Evolutionary conservation across 2,329 filamentous ascomycete genomes (phyloP).

Genomic region (Exophiala sp.): DNA sequence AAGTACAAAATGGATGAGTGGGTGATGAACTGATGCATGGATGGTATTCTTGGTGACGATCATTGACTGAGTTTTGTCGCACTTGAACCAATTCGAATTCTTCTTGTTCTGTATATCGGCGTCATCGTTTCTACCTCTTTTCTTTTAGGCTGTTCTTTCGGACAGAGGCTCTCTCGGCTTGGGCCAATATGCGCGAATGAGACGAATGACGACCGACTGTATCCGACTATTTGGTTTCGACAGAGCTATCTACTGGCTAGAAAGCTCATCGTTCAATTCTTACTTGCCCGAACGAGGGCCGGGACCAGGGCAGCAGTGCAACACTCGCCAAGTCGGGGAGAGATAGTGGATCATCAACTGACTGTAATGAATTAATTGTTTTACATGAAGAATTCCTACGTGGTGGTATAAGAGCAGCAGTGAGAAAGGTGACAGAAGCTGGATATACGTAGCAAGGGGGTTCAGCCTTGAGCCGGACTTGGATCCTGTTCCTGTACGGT

Average conservation of each 20-base stretch:
- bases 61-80: background rate
- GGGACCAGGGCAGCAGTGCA: too few species aligned
- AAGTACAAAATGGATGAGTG: background rate
- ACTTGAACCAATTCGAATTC: conserved; percentile 9
- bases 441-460: too few species aligned
- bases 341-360: too few species aligned
- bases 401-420: too few species aligned
- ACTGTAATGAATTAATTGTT: too few species aligned
- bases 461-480: too few species aligned
- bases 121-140: background rate
- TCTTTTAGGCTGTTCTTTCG: background rate
- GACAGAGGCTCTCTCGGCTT: background rate
- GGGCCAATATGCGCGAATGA: conserved; percentile 1
- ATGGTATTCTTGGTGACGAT: background rate
- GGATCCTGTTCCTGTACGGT: too few species aligned
- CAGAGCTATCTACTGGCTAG: conserved; percentile 17
- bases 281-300: too few species aligned
- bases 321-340: too few species aligned
- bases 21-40: background rate
- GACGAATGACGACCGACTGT: conserved; percentile 2
- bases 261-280: conserved; percentile 3
- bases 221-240: too few species aligned
- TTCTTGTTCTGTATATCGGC: background rate
- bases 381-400: too few species aligned
- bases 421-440: too few species aligned